Percentiles rank a stretch among this genome's conserved stretches.
phyloP scores from a whole-genome alignment of 1,284 basidiomycete species.

The Omphalotus olearius region DNA sequence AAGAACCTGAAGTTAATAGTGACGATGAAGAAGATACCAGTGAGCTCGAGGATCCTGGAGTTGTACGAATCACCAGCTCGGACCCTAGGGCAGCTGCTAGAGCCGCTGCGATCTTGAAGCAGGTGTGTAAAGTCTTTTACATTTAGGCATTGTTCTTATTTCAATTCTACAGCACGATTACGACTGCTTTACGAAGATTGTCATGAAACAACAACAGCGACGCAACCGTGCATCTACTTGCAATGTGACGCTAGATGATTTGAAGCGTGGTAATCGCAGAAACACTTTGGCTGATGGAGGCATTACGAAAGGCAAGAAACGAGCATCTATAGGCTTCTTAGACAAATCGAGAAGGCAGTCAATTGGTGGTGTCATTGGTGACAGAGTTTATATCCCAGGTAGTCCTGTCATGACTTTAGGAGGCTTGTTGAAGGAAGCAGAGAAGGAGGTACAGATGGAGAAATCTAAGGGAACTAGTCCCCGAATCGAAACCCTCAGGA shows the following conservation, averaged over 20 bases:
- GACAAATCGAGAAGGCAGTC: conserved; percentile 12
- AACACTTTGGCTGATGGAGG: conserved; percentile 10
- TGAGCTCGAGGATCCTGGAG: conserved; percentile 35
- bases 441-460: conserved; percentile 38
- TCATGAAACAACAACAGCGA: conserved; percentile 31
- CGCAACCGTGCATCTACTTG: conserved; percentile 16
- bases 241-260: conserved; percentile 11
- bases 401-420: conserved; percentile 49
- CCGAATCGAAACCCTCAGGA: not conserved
- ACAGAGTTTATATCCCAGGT: conserved; percentile 50
- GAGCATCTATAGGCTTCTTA: conserved; percentile 13
- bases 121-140: conserved; percentile 41
- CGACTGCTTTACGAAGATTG: conserved; percentile 67
- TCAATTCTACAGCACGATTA: conserved; percentile 65
- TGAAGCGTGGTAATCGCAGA: conserved; percentile 23
- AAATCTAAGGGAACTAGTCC: conserved; percentile 10
- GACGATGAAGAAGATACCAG: conserved; percentile 21
- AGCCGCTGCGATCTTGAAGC: conserved; percentile 86
- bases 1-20: conserved; percentile 13
- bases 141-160: conserved; percentile 11
- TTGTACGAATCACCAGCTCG: conserved; percentile 75
- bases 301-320: conserved; percentile 8
- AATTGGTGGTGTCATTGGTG: conserved; percentile 27
- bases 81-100: conserved; percentile 82
- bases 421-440: conserved; percentile 55